Base-by-base conservation (phyloP, 2,329 filamentous ascomycete genomes). In the Arthrobotrys musiformis region DNA sequence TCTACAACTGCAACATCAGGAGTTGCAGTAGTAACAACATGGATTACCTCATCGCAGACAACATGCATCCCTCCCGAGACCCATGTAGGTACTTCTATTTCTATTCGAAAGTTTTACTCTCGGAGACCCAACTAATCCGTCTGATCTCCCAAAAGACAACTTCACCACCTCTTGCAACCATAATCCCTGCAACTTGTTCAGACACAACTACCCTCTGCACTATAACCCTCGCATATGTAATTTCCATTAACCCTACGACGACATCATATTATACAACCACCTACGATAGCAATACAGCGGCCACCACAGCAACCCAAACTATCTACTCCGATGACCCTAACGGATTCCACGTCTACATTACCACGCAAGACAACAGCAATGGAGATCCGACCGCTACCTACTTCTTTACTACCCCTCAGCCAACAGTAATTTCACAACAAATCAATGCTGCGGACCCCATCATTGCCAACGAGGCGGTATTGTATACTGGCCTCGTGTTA, bases 331-430 rank as follows among this genome's bases (percentile, higher is more conserved):
- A 77, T 24, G 73, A 77, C 37, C 60, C 73, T 11, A 62, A 77
- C 24, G 73, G 73, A 54, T 77, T 77, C 30, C 73, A 77, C 26
- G 73, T 77, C 19, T 70, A 77, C 37, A 70, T 70, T 1, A 77
- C 73, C n/a, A 77, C 73, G 2, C 60, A 62, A 54, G 60, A 54
- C 33, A 56, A 70, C 17, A 46, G 30, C 13, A 67, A 52, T n/a
- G 73, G 73, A 1, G 37, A 30, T 15, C 22, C 73, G 2, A 77
- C 73, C 17, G 73, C 73, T 15, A 77, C 73, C 5, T 77, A 70
- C 42, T 77, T 52, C 42, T 77, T 69, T 26, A 77, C 73, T 2
- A 77, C 73, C 7, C 66, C 73, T 4, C 7, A 33, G 19, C 73
- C 73, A 15, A 77, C 73, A 7, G 60, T n/a, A 5, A 19, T 66